Percentiles rank a stretch among this genome's conserved stretches.
These are phyloP conservation scores for Apiospora marii DNA, from an alignment of 2,329 filamentous ascomycete species.

Conservation along the genomic window DNA sequence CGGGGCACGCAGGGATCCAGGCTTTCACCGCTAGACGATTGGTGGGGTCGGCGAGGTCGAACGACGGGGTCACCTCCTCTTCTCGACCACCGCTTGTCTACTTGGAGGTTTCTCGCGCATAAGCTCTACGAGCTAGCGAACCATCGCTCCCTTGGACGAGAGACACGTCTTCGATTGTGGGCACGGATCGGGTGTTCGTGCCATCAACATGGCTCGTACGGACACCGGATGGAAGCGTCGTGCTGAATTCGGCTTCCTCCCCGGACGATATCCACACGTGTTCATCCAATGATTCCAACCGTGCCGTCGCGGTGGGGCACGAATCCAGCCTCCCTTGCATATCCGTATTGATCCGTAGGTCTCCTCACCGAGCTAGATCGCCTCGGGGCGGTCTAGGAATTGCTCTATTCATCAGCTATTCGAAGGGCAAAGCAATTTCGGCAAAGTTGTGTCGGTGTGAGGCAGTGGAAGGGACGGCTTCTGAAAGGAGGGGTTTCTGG, in stretches of 20 bases:
- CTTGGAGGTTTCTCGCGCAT: neutral
- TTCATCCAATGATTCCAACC: neutral
- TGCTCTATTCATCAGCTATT: neutral
- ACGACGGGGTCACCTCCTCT: constrained; percentile 3
- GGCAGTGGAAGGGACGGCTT: neutral
- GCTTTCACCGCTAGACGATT: constrained; percentile 17
- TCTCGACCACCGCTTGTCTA: neutral
- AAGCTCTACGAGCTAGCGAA: neutral
- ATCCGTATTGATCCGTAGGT: neutral
- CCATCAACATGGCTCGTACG: neutral
- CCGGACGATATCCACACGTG: neutral
- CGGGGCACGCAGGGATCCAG: neutral
- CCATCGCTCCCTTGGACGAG: neutral
- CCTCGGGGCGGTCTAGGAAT: neutral
- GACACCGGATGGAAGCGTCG: neutral
- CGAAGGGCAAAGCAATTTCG: neutral
- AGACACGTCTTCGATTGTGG: constrained; percentile 21
- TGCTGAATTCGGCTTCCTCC: neutral
- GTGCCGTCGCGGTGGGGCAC: neutral
- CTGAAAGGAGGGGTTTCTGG: neutral
- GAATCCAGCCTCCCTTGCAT: constrained; percentile 1
- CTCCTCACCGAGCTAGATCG: neutral
- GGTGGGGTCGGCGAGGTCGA: neutral
- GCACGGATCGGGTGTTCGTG: constrained; percentile 23
- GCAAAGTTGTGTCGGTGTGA: neutral